These are phyloP conservation scores for Paracoccidioides brasiliensis DNA, from an alignment of 2,329 filamentous ascomycete species.

Conservation along the genomic window DNA sequence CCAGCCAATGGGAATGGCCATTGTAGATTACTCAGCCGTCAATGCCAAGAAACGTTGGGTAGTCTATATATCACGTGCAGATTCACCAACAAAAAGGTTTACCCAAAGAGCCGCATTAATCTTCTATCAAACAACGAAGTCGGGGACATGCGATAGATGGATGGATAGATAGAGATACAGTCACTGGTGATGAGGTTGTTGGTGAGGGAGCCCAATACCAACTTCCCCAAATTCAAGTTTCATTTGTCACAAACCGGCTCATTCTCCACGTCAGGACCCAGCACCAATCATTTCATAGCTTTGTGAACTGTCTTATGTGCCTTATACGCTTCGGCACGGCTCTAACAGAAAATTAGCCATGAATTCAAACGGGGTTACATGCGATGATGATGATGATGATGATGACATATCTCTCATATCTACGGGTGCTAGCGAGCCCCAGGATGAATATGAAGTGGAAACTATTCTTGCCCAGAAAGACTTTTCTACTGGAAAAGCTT, in stretches of 20 bases:
- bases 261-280: not conserved
- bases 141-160: no score
- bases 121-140: no score
- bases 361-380: slow-evolving; percentile 1
- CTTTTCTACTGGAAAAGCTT: slow-evolving; percentile 28
- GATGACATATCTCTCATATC: slow-evolving; percentile 46
- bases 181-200: no score
- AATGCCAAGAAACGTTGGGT: no score
- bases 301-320: not conserved
- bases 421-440: slow-evolving; percentile 31
- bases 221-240: no score
- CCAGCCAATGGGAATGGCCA: not conserved
- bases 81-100: no score
- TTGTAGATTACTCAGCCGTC: not conserved
- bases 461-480: slow-evolving; percentile 37
- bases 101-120: no score
- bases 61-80: no score
- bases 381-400: slow-evolving; percentile 39
- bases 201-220: no score
- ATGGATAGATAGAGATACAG: no score
- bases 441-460: slow-evolving; percentile 43
- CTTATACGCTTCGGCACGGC: not conserved
- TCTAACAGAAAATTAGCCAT: not conserved
- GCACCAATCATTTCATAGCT: not conserved
- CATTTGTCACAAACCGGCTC: no score